A percentile compares a stretch with the other conserved stretches of the same genome.
These are phyloP conservation scores for Decorospora gaudefroyi DNA, from an alignment of 2,329 filamentous ascomycete species.

Conservation along the genomic window DNA sequence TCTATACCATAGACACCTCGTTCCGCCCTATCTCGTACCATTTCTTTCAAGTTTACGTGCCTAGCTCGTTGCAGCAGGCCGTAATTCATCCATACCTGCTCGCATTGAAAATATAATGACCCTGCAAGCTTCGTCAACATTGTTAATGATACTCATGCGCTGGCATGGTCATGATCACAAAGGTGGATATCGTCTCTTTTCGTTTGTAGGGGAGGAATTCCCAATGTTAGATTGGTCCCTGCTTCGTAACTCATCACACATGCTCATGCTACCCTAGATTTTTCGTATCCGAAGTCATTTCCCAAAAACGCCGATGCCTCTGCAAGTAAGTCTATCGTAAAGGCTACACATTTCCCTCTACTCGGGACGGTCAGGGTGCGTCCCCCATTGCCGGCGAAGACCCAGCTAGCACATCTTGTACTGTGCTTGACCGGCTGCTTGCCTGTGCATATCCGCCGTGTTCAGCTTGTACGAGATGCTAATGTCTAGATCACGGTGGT, in stretches of 20 bases:
- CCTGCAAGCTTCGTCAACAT: too few relatives aligned
- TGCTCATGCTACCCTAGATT: slow-evolving; percentile 42
- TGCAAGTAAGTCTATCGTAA: slow-evolving; percentile 22
- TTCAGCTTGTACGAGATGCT: slow-evolving; percentile 80
- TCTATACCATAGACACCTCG: too few relatives aligned
- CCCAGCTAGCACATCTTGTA: slow-evolving; percentile 68
- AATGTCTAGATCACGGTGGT: slow-evolving; percentile 93
- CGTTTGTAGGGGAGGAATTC: slow-evolving; percentile 44
- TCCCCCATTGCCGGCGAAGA: not conserved
- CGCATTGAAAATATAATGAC: too few relatives aligned
- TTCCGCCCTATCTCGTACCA: too few relatives aligned
- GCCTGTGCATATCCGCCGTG: slow-evolving; percentile 72
- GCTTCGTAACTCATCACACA: slow-evolving; percentile 38
- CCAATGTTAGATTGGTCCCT: slow-evolving; percentile 43
- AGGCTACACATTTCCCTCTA: slow-evolving; percentile 3
- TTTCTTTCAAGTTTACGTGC: too few relatives aligned
- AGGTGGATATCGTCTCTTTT: too few relatives aligned
- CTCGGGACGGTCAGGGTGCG: not conserved
- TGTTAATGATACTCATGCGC: too few relatives aligned
- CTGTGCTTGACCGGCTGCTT: slow-evolving; percentile 69
- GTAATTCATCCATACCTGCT: too few relatives aligned
- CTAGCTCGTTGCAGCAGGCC: too few relatives aligned
- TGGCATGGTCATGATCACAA: not conserved
- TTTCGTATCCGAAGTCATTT: slow-evolving; percentile 21
- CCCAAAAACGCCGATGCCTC: slow-evolving; percentile 21